Evolutionary conservation across 1,284 basidiomycete genomes (phyloP).

Genomic region (Heterobasidion occidentale): DNA sequence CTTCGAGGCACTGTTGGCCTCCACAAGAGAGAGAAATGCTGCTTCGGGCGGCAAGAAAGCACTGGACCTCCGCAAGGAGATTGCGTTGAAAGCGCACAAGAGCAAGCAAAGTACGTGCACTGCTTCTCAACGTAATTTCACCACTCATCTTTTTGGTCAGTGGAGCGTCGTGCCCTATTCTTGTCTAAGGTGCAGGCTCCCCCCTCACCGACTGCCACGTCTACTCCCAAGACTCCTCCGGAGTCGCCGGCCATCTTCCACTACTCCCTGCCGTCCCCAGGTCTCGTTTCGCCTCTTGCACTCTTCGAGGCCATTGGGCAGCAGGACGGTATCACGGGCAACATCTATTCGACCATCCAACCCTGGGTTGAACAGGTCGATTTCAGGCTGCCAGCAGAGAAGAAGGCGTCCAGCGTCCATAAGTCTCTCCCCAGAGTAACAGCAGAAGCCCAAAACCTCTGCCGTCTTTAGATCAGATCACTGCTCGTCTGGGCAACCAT

Average conservation of each 20-base stretch:
- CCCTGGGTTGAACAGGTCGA: conserved; percentile 64
- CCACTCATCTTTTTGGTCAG: conserved; percentile 25
- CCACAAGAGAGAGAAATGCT: conserved; percentile 17
- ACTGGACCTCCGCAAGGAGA: conserved; percentile 62
- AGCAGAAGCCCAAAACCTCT: conserved; percentile 23
- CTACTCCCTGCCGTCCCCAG: conserved; percentile 60
- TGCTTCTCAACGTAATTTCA: conserved; percentile 3
- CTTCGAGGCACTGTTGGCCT: conserved; percentile 43
- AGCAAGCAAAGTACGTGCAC: conserved; percentile 59
- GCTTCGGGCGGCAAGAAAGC: conserved; percentile 36
- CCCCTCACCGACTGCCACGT: conserved; percentile 50
- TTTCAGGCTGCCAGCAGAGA: conserved; percentile 36
- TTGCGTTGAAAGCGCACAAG: conserved; percentile 64
- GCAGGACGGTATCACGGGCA: conserved; percentile 17
- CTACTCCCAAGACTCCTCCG: conserved; percentile 55
- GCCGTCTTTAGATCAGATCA: conserved; percentile 72
- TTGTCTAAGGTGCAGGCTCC: conserved; percentile 63
- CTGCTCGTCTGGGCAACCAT: conserved; percentile 46
- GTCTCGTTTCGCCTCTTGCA: conserved; percentile 53
- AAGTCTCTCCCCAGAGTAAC: conserved; percentile 4
- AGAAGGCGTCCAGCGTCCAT: conserved; percentile 9
- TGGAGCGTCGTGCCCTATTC: conserved; percentile 67
- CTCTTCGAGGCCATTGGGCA: conserved; percentile 43
- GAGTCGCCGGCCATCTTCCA: conserved; percentile 66
- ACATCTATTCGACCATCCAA: conserved; percentile 21